Conservation (phyloP, 2,329 filamentous ascomycete genomes). For the Pseudogymnoascus sp. region DNA sequence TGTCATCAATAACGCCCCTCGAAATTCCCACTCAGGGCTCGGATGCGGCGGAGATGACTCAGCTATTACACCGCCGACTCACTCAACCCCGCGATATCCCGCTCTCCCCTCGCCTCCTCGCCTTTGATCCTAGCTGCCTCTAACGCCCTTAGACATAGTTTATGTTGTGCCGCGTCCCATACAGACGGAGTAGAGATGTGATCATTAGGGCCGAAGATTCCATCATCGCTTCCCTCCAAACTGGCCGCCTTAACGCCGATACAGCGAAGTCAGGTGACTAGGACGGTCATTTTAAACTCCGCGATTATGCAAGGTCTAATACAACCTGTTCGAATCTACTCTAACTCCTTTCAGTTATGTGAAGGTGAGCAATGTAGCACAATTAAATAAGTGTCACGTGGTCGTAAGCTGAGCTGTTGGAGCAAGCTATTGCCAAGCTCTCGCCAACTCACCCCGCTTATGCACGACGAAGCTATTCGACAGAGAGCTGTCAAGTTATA, state of each 20-base stretch:
- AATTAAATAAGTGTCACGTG: not conserved
- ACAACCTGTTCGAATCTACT: not conserved
- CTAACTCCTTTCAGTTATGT: not conserved
- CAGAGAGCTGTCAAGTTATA: not conserved
- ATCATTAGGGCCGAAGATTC: not conserved
- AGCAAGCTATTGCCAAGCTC: not conserved
- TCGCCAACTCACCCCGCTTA: not conserved
- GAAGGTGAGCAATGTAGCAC: not conserved
- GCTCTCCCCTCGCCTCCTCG: not conserved
- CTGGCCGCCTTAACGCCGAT: not conserved
- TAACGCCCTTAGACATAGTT: not conserved
- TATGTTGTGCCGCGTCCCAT: not conserved
- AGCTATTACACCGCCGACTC: not conserved
- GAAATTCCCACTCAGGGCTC: conserved; percentile 2
- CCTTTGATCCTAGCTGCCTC: not conserved
- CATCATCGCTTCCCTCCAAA: not conserved
- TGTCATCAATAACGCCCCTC: not conserved
- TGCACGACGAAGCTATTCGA: not conserved
- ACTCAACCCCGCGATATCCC: not conserved
- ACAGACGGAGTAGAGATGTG: not conserved
- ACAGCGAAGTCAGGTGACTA: not conserved
- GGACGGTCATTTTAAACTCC: not conserved
- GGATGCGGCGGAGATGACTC: not conserved
- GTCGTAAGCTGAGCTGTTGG: not conserved
- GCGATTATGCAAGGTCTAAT: not conserved